Evolutionary conservation across 768 basidiomycete genomes (phyloP).

Genomic region (Lactarius tabidus): DNA sequence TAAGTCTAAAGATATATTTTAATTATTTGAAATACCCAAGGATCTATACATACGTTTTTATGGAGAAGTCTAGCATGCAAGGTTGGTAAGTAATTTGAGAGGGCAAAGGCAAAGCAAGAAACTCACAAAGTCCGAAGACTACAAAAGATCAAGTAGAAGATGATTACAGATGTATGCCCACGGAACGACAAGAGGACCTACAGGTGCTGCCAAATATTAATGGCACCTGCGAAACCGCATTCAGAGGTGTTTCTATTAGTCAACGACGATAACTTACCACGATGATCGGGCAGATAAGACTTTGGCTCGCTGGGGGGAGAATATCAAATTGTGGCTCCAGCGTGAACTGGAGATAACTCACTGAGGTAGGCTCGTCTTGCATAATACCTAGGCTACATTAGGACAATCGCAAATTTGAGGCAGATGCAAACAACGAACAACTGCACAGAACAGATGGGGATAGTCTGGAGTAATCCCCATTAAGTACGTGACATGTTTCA

Average conservation of each 20-base stretch:
- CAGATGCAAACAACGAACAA: too few species aligned
- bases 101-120: background rate
- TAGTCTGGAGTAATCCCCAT: too few species aligned
- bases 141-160: background rate
- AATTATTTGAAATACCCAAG: background rate
- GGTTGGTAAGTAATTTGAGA: background rate
- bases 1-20: slow-evolving; percentile 23
- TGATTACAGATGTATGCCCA: background rate
- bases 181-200: slow-evolving; percentile 28
- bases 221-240: slow-evolving; percentile 25
- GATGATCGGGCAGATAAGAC: too few species aligned
- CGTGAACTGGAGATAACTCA: too few species aligned
- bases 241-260: background rate
- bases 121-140: slow-evolving; percentile 29
- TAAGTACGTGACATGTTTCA: too few species aligned
- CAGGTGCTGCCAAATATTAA: slow-evolving; percentile 43
- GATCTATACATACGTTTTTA: slow-evolving; percentile 38
- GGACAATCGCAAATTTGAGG: too few species aligned
- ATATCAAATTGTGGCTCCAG: too few species aligned
- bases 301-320: too few species aligned
- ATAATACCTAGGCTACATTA: too few species aligned
- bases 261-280: too few species aligned
- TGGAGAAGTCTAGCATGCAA: slow-evolving; percentile 40
- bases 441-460: too few species aligned
- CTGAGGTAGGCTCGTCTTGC: too few species aligned